Conservation (phyloP, 2,329 filamentous ascomycete species). For the Gyromitra esculenta region DNA sequence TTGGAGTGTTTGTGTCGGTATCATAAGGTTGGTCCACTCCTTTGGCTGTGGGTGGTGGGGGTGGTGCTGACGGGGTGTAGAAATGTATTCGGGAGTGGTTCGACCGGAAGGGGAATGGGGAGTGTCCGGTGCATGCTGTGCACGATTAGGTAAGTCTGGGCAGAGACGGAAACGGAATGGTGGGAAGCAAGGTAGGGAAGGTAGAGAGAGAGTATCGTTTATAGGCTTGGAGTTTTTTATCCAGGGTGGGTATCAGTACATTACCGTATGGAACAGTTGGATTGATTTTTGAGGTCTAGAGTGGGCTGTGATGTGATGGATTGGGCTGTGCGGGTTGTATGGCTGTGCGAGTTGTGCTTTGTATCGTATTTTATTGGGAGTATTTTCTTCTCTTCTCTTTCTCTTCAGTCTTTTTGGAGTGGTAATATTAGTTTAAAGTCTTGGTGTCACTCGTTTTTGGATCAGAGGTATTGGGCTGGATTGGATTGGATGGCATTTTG, state of each 20-base stretch:
- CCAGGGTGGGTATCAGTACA: not conserved
- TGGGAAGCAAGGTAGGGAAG: not conserved
- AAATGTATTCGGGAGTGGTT: slow-evolving; percentile 56
- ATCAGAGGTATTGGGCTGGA: no score
- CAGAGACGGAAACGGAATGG: no score
- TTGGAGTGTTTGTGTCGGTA: slow-evolving; percentile 68
- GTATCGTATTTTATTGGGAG: slow-evolving; percentile 10
- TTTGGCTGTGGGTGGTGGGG: not conserved
- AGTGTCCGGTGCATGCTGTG: slow-evolving; percentile 54
- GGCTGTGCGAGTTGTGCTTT: not conserved
- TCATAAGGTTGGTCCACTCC: slow-evolving; percentile 61
- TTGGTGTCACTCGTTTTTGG: not conserved
- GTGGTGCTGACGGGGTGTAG: slow-evolving; percentile 35
- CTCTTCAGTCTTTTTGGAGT: not conserved
- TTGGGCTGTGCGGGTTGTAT: not conserved
- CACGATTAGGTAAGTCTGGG: slow-evolving; percentile 45
- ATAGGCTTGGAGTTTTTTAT: not conserved
- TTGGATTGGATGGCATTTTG: not conserved
- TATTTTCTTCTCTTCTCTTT: not conserved
- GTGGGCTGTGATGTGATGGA: not conserved
- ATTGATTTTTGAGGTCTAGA: not conserved
- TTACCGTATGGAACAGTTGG: not conserved
- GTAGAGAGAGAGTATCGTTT: not conserved
- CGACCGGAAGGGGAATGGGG: slow-evolving; percentile 55
- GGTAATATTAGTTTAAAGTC: not conserved